Conservation (phyloP, 2,329 filamentous ascomycete species). For the Beauveria caledonica region DNA sequence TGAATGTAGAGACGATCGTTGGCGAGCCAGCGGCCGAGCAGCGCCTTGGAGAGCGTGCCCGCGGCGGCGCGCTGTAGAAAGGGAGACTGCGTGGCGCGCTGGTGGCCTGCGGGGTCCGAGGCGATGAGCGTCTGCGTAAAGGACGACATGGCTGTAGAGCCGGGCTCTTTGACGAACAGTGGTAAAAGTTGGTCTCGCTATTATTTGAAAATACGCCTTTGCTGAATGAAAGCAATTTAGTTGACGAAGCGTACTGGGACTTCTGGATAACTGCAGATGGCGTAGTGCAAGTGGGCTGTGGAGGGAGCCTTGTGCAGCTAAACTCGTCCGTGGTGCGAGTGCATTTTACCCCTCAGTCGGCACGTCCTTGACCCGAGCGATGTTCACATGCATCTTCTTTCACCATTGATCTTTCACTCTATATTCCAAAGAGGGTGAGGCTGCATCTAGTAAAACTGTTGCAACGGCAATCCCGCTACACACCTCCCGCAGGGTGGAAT, state of each 20-base stretch:
- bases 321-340: background rate
- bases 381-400: too few relatives aligned
- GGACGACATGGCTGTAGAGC: constrained; percentile 18
- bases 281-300: background rate
- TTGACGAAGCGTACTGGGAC: background rate
- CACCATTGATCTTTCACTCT: too few relatives aligned
- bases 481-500: background rate
- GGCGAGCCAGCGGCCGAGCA: constrained; percentile 58
- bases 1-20: constrained; percentile 67
- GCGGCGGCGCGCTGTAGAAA: constrained; percentile 59
- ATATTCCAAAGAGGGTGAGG: too few relatives aligned
- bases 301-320: background rate
- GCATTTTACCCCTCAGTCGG: background rate
- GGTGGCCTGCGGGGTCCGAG: constrained; percentile 28
- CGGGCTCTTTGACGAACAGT: background rate
- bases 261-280: background rate
- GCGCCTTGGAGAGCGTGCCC: constrained; percentile 48
- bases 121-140: constrained; percentile 46
- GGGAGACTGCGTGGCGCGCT: constrained; percentile 54
- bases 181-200: background rate
- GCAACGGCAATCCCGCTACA: too few relatives aligned
- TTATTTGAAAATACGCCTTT: too few relatives aligned
- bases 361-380: background rate
- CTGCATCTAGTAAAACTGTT: too few relatives aligned
- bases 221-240: too few relatives aligned